Evolutionary conservation across 371 early-diverging fungal genomes (phyloP), one percentile per base, ranked within the genome.

Genomic region (Aphelidium insulamus): DNA sequence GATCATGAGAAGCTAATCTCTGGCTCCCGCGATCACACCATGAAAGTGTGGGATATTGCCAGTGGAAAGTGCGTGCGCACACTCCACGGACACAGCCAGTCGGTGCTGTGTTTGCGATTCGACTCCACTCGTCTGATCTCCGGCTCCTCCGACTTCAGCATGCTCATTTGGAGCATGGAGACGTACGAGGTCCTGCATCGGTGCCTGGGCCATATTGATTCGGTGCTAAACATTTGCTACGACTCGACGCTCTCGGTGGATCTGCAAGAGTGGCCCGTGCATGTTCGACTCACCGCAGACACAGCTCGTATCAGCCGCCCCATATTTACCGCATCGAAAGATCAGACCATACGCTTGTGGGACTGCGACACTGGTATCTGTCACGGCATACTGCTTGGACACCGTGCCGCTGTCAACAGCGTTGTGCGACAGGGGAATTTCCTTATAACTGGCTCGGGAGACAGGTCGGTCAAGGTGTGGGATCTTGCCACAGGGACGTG

Each of bases 1-100:
- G 83, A 85, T 45, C 52, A 60, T 19, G 41, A 74, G 21, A 67
- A 66, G 32, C 64, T 94, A 22, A 68, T 90, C 11, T 80, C 84
- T 0, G 94, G 95, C 7, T 87, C 88, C 8, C 69, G 90, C 33
- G 98, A 98, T 56, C 58, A 68, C 20, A 76, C 82, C 4, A 67
- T 92, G 37, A 72, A 72, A 37, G 50, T 81, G 29, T 86, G 84
- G 84, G 72, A 82, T 46, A 43, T 77, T 22, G n/a, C n/a, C n/a
- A 31, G 18, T 20, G 61, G 66, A 0, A 48, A 57, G 32, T 76
- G 70, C 40, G 40, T 67, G 5, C 60, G 70, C 22, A 82, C 82
- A 0, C 45, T 94, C 21, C 40, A 39, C 1, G 87, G 90, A 8
- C 98, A 98, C 40, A 56, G 55, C 20, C 78, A 76, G 3, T 83